phyloP scores from a whole-genome alignment of 2,329 filamentous ascomycete species.

The Pseudopyricularia cyperi region DNA sequence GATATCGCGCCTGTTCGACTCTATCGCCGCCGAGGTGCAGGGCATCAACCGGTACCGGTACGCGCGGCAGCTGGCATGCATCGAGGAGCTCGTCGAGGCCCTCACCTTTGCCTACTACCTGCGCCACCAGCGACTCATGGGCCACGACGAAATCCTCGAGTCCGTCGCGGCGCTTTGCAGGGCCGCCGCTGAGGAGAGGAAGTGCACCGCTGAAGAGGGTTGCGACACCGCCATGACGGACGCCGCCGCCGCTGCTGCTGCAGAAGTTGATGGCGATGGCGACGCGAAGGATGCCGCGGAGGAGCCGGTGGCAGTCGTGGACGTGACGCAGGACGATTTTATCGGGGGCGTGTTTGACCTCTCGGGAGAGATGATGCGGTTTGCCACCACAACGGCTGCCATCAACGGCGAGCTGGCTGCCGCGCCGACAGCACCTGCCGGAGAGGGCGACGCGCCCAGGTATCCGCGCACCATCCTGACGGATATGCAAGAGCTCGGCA shows the following conservation, averaged over 20 bases:
- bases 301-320: conserved; percentile 30
- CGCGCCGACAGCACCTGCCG: conserved; percentile 7
- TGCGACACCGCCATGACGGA: conserved; percentile 10
- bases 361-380: conserved; percentile 93
- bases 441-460: conserved; percentile 8
- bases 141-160: conserved; percentile 43
- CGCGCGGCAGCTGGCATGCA: conserved; percentile 62
- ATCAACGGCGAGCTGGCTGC: conserved; percentile 47
- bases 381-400: conserved; percentile 79
- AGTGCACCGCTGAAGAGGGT: conserved; percentile 9
- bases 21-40: conserved; percentile 60
- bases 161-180: conserved; percentile 24
- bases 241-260: not conserved
- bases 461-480: conserved; percentile 51
- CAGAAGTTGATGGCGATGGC: not conserved
- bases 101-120: conserved; percentile 84
- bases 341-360: conserved; percentile 85
- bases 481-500: conserved; percentile 69
- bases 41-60: conserved; percentile 77
- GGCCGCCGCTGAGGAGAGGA: conserved; percentile 7
- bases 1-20: conserved; percentile 55
- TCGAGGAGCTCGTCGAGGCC: conserved; percentile 92
- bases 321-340: conserved; percentile 72
- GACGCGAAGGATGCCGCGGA: conserved; percentile 7
- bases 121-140: conserved; percentile 60